These are phyloP conservation scores for Rhizopogon roseolus DNA, from an alignment of 768 basidiomycete species.

Conservation along the genomic window DNA sequence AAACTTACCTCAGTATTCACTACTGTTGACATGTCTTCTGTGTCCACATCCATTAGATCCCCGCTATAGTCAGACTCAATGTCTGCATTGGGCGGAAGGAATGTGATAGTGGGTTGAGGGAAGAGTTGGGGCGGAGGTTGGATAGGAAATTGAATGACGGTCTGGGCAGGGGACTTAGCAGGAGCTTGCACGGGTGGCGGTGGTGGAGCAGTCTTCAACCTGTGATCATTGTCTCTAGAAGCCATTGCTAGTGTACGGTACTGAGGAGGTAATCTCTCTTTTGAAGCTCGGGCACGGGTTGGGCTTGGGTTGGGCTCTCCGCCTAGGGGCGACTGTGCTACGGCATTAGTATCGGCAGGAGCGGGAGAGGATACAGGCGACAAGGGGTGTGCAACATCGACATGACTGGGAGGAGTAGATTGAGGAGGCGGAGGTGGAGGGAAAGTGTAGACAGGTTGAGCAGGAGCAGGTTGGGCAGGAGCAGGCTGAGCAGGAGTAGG, in stretches of 20 bases:
- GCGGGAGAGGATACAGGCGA: not conserved
- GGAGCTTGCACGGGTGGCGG: not conserved
- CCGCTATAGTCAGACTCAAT: not conserved
- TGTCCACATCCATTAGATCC: not conserved
- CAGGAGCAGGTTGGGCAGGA: no score
- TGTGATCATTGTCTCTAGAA: no score
- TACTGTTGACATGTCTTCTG: not conserved
- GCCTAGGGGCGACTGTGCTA: not conserved
- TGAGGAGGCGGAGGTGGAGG: not conserved
- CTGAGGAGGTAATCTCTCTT: no score
- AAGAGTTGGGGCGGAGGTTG: not conserved
- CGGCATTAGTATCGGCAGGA: not conserved
- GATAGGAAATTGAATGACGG: not conserved
- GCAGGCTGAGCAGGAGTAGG: no score
- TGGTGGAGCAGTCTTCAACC: no score
- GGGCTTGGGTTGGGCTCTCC: not conserved
- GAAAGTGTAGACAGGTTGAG: not conserved
- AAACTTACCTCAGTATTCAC: not conserved
- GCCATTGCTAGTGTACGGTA: no score
- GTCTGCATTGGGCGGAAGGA: not conserved
- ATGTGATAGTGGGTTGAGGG: not conserved
- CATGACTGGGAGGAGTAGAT: not conserved
- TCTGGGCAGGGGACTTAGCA: not conserved
- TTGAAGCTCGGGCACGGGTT: not conserved
- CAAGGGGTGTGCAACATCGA: no score